These are phyloP conservation scores for Abrus pulchellus DNA, from an alignment of 306 rosid species.

Conservation along the genomic window DNA sequence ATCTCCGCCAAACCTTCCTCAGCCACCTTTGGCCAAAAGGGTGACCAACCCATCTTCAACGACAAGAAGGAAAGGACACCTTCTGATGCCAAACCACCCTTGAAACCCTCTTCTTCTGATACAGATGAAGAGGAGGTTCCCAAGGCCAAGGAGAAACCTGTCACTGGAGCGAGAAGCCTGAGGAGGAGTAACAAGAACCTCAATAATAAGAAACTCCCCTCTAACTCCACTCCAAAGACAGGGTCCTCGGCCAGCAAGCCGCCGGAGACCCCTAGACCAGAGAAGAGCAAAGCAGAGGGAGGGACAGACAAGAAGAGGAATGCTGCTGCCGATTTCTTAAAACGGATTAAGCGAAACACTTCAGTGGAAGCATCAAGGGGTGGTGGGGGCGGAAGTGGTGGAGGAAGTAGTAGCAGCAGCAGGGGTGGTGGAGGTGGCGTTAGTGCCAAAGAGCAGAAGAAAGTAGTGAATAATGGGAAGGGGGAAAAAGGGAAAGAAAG, in stretches of 20 bases:
- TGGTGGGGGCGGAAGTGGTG: slow-evolving; percentile 41
- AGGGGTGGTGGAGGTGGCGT: slow-evolving; percentile 47
- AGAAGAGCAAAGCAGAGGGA: slow-evolving; percentile 63
- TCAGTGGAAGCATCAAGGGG: slow-evolving; percentile 53
- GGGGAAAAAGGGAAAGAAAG: slow-evolving; percentile 68
- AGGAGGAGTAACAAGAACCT: slow-evolving; percentile 67
- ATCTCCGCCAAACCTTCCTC: slow-evolving; percentile 62
- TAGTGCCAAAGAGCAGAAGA: slow-evolving; percentile 66
- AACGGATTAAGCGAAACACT: slow-evolving; percentile 75
- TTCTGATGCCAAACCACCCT: slow-evolving; percentile 57
- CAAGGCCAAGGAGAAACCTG: slow-evolving; percentile 68
- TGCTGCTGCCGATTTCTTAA: slow-evolving; percentile 85
- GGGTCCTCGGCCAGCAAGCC: slow-evolving; percentile 50
- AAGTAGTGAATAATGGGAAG: slow-evolving; percentile 47
- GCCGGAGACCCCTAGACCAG: slow-evolving; percentile 52
- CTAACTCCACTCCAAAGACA: slow-evolving; percentile 52
- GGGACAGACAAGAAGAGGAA: slow-evolving; percentile 68
- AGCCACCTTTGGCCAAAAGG: slow-evolving; percentile 54
- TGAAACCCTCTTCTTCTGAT: slow-evolving; percentile 50
- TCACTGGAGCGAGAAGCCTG: slow-evolving; percentile 76
- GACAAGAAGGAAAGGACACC: slow-evolving; percentile 61
- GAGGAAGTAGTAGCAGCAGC: slow-evolving; percentile 46
- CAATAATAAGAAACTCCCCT: slow-evolving; percentile 53
- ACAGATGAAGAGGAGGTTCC: slow-evolving; percentile 60
- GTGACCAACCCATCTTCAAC: slow-evolving; percentile 49